phyloP scores from a whole-genome alignment of 208 protist species.

The Porcisia deanei region DNA sequence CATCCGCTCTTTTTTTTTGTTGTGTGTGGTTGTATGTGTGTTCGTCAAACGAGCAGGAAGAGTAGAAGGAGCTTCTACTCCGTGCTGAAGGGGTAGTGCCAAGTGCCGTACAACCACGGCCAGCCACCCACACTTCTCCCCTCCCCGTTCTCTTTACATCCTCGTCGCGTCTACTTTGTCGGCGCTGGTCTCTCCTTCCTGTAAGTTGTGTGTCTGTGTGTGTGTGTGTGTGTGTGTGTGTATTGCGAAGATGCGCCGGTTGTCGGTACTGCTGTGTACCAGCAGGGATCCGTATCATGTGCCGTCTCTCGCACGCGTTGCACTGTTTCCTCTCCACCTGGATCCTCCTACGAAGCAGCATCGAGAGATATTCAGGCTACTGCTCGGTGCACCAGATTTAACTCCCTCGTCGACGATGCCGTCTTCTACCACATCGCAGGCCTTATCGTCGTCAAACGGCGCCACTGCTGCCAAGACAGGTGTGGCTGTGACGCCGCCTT shows the following conservation, averaged over 20 bases:
- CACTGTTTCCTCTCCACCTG: constrained; percentile 86
- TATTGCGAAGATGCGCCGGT: constrained; percentile 13
- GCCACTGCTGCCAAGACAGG: background rate
- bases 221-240: background rate
- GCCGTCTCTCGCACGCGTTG: constrained; percentile 55
- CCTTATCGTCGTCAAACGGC: background rate
- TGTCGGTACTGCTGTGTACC: constrained; percentile 11
- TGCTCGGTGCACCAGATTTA: constrained; percentile 55
- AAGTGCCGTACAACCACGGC: too few species aligned
- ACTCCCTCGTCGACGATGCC: background rate
- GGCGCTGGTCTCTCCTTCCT: background rate
- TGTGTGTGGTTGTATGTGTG: background rate
- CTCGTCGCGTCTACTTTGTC: background rate
- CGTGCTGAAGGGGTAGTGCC: too few species aligned
- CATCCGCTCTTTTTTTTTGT: background rate
- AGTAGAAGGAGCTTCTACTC: too few species aligned
- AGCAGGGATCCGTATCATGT: constrained; percentile 28
- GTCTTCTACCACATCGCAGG: background rate
- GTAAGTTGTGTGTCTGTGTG: background rate
- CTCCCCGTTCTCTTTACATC: background rate
- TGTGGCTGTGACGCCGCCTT: background rate
- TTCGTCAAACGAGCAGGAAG: background rate
- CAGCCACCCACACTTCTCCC: background rate
- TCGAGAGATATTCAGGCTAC: constrained; percentile 78
- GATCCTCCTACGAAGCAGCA: constrained; percentile 89